Conservation (phyloP, 352 stramenopile species). For the Phytophthora quininea region DNA sequence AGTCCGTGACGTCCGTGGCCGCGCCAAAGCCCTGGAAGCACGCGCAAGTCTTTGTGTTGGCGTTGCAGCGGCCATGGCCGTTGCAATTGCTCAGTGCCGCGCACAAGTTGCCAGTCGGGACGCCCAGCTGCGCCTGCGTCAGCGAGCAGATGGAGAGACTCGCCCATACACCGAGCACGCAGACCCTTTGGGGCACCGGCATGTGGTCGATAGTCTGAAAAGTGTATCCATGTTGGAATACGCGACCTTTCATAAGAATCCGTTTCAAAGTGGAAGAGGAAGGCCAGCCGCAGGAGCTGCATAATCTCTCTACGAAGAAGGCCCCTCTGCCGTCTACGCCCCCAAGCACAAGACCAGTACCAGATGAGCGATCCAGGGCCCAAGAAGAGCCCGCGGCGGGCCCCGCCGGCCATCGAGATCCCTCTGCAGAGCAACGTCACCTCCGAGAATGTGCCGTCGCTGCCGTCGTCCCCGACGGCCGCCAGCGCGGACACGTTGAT, state of each 20-base stretch:
- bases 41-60: slow-evolving; percentile 81
- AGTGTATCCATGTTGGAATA: no score
- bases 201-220: not conserved
- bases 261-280: no score
- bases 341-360: not conserved
- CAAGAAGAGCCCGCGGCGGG: slow-evolving; percentile 14
- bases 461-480: slow-evolving; percentile 63
- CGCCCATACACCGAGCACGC: not conserved
- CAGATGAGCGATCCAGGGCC: slow-evolving; percentile 10
- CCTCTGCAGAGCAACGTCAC: slow-evolving; percentile 61
- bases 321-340: no score
- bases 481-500: slow-evolving; percentile 52
- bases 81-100: slow-evolving; percentile 86
- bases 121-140: slow-evolving; percentile 46
- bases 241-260: no score
- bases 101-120: slow-evolving; percentile 76
- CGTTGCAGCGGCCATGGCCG: slow-evolving; percentile 87
- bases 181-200: not conserved
- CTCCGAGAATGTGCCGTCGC: slow-evolving; percentile 45
- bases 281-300: no score
- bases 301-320: no score
- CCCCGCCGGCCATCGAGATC: slow-evolving; percentile 33
- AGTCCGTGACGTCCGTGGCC: slow-evolving; percentile 75
- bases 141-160: slow-evolving; percentile 1
- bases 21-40: slow-evolving; percentile 91